A percentile compares a stretch with the other conserved stretches of the same genome.
Evolutionary conservation across 257 asterid species (phyloP).

Genomic region (Ligustrum vulgare): DNA sequence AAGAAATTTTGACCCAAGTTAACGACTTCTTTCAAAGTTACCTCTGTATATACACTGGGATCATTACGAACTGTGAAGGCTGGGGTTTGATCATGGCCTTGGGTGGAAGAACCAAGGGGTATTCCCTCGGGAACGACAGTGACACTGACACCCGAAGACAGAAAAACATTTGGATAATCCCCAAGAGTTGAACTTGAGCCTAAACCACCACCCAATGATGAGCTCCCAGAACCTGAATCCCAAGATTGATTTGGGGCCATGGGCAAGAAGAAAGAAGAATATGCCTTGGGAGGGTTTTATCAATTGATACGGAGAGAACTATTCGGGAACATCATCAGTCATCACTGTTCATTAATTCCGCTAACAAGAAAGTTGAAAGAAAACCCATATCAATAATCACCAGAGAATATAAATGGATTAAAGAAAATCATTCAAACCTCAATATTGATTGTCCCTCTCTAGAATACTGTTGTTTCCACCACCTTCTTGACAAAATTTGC

Average conservation of each 20-base stretch:
- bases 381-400: not conserved
- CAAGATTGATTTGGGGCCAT: not conserved
- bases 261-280: not conserved
- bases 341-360: not conserved
- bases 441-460: not conserved
- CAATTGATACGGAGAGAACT: not conserved
- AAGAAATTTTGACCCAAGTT: not conserved
- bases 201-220: not conserved
- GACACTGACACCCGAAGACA: not conserved
- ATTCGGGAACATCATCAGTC: not conserved
- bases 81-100: not conserved
- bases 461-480: not conserved
- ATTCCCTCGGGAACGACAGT: not conserved
- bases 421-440: not conserved
- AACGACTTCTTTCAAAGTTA: not conserved
- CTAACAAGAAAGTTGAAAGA: not conserved
- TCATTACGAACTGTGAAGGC: not conserved
- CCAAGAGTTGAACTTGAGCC: not conserved
- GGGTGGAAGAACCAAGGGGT: not conserved
- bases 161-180: not conserved
- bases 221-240: not conserved
- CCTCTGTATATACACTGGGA: not conserved
- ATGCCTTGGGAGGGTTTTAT: not conserved
- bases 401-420: not conserved
- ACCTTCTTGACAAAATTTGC: not conserved